Percentiles rank a stretch among this genome's conserved stretches.
Evolutionary conservation across 1,284 basidiomycete genomes (phyloP).

Genomic region (Moniliella sp.): DNA sequence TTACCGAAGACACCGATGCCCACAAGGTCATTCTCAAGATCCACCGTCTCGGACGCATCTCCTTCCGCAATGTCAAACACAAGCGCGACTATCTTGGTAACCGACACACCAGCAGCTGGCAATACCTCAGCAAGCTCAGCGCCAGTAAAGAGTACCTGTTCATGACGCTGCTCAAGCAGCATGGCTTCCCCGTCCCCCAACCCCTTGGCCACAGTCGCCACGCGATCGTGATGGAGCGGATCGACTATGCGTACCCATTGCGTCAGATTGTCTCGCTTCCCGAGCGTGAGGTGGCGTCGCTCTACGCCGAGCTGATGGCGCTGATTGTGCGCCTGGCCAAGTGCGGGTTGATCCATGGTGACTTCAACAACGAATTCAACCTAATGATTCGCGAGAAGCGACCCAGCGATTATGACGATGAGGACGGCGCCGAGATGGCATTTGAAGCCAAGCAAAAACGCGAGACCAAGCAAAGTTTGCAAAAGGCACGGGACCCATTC

Average conservation of each 20-base stretch:
- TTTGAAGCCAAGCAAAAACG: too few species aligned
- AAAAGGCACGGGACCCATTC: constrained; percentile 2
- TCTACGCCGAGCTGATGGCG: constrained; percentile 84
- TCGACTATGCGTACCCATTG: constrained; percentile 74
- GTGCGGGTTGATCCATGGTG: constrained; percentile 84
- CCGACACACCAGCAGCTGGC: constrained; percentile 87
- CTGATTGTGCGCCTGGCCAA: constrained; percentile 80
- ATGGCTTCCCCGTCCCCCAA: constrained; percentile 74
- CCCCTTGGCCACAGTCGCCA: constrained; percentile 87
- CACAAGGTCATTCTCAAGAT: constrained; percentile 74
- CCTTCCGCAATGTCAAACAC: constrained; percentile 84
- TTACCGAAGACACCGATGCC: constrained; percentile 64
- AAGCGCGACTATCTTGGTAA: constrained; percentile 93
- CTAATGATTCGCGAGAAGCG: constrained; percentile 53
- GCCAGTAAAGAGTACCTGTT: constrained; percentile 95
- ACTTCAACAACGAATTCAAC: constrained; percentile 95
- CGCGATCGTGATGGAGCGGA: constrained; percentile 81
- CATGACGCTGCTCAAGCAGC: constrained; percentile 91
- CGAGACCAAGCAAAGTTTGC: constrained; percentile 5
- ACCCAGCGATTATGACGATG: constrained; percentile 2
- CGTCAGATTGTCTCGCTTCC: constrained; percentile 68
- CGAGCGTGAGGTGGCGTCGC: constrained; percentile 49
- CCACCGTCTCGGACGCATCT: constrained; percentile 77
- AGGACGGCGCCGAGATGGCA: constrained; percentile 3
- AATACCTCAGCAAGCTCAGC: constrained; percentile 92